Base-by-base conservation (phyloP, 202 grass and related monocot species). In the Zizania palustris region DNA sequence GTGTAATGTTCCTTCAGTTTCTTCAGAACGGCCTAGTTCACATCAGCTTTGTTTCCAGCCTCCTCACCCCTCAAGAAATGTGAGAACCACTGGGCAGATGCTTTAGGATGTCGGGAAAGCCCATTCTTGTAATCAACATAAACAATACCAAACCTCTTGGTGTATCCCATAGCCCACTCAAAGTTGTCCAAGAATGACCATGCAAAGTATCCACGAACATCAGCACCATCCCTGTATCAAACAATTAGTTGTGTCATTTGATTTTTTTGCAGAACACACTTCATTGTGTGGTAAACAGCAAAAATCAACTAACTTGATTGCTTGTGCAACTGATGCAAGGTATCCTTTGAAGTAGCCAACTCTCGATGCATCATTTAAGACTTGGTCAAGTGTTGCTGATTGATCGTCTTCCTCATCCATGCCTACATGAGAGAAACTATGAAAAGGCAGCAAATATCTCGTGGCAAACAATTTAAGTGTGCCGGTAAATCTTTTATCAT, bases 391-490 rank as follows among this genome's bases (percentile, higher is more conserved):
- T 1, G 59, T 70, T 67, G 84, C 83, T 42, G 88, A 83, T 63
- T 85, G 87, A 66, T 74, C 64, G 9, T 99, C 96, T 86, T 99
- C 96, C 42, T 99, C 87, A 89, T 99, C 96, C 92, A 99, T 99
- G 67, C 96, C 92, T 96, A 66, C 16, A 80, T 16, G 37, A 62
- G 79, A 60, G 1, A 84, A 42, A 67, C 42, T 43, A 65, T 22
- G 40, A 64, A 83, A 87, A 53, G 8, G 33, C 10, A 77, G 21
- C 3, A 71, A 50, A 59, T 42, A 71, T 81, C 6, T 59, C 11
- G 21, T 19, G 10, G 34, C 33, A 40, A 35, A 45, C 4, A 62
- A 57, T 67, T 28, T 67, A 46, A 18, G 5, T 46, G 28, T 63
- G 55, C 1, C 21, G 76, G 20, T 5, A 73, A 36, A 73, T 1